Evolutionary conservation across 371 early-diverging fungal species (phyloP), one percentile per base, ranked within the genome.

Genomic region (Syncephalastrum sp.): DNA sequence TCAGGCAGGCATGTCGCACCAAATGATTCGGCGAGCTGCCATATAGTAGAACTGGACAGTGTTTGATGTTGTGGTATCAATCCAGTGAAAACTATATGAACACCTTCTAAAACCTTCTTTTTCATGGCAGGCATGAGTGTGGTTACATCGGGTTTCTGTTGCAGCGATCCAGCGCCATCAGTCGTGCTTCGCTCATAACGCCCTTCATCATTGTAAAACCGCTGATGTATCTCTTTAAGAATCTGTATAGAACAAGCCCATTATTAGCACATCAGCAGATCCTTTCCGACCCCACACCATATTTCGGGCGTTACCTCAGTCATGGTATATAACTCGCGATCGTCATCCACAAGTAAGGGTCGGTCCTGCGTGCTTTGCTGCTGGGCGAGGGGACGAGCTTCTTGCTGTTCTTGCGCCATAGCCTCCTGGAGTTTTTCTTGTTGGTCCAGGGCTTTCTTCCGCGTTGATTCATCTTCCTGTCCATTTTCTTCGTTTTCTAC

Each of bases 11-110:
- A 91, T 24, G 60, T 57, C 0, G 90, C 93, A 3, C 92, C 92
- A 77, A 88, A 91, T 7, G 76, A 71, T 42, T 63, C 63, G 4
- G 91, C 91, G 63, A 82, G 72, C 52, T 82, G 73, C 92, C 92
- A 91, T 33, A 88, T 81, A 53, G 92, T 90, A 13, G 83, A 78
- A 46, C 65, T 54, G 3, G 69, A 60, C 13, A 74, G 75, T 45
- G 63, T 59, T 54, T 81, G 61, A 45, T 72, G 70, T 42, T 77
- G 66, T 14, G 83, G 85, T 41, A 85, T 83, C 15, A 85, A 69
- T 7, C 84, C 75, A 33, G 82, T 77, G 59, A 86, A 88, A 3
- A 82, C 65, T 41, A 84, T 62, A 42, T 75, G 63, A 23, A 75
- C 63, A 3, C 77, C 75, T 29, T 70, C 53, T 23, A 87, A 57